Percentiles rank a stretch among this genome's conserved stretches.
Evolutionary conservation across 2,329 filamentous ascomycete species (phyloP).

Genomic region (Cercospora janseana): DNA sequence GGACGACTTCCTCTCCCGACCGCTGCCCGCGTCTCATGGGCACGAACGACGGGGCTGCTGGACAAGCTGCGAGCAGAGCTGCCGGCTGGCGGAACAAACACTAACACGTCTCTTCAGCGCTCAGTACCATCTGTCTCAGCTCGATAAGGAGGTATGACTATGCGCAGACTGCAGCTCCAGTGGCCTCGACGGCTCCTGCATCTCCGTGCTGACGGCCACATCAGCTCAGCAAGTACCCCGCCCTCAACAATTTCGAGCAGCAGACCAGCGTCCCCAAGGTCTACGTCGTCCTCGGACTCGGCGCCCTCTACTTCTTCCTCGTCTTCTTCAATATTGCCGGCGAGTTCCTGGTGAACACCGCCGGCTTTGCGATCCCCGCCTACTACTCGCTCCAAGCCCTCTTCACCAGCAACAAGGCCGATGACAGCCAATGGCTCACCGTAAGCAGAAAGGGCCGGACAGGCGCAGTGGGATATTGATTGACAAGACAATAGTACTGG

Average conservation of each 20-base stretch:
- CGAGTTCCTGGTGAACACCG: slow-evolving; percentile 82
- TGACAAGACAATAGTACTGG: slow-evolving; percentile 63
- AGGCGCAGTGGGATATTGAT: neutral
- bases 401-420: slow-evolving; percentile 67
- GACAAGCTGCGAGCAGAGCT: slow-evolving; percentile 7
- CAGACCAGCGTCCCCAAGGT: slow-evolving; percentile 80
- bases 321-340: slow-evolving; percentile 91
- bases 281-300: slow-evolving; percentile 74
- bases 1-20: too few relatives aligned
- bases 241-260: slow-evolving; percentile 82
- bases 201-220: neutral
- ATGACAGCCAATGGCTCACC: slow-evolving; percentile 78
- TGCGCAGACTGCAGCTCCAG: neutral
- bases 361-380: slow-evolving; percentile 76
- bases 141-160: slow-evolving; percentile 71
- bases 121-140: slow-evolving; percentile 65
- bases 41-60: too few relatives aligned
- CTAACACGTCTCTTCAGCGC: slow-evolving; percentile 30
- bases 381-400: slow-evolving; percentile 82
- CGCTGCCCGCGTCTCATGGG: too few relatives aligned
- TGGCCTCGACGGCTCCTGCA: neutral
- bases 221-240: slow-evolving; percentile 80
- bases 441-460: slow-evolving; percentile 30
- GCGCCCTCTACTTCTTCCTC: slow-evolving; percentile 81
- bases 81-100: slow-evolving; percentile 3